Percentiles rank a stretch among this genome's conserved stretches.
Conservation (phyloP, 257 asterid species). For the Solanum arcanum region DNA sequence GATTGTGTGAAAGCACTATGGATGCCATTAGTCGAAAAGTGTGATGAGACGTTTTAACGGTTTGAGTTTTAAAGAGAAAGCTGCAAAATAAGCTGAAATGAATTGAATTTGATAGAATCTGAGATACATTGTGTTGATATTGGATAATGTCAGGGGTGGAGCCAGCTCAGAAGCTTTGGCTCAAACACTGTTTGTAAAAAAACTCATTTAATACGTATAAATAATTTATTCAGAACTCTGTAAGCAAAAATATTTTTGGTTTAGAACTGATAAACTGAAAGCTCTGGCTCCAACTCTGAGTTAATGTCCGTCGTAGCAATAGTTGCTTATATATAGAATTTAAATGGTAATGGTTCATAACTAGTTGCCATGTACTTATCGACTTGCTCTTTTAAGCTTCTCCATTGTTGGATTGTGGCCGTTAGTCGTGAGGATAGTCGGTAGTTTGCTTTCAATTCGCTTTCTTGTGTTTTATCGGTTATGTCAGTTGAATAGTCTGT, state of each 20-base stretch:
- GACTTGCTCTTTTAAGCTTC: background rate
- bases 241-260: background rate
- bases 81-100: background rate
- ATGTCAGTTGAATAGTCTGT: background rate
- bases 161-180: background rate
- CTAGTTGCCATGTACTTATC: background rate
- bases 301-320: background rate
- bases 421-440: background rate
- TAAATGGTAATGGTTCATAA: background rate
- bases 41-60: background rate
- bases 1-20: background rate
- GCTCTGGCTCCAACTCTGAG: background rate
- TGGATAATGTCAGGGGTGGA: background rate
- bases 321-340: background rate
- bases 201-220: background rate
- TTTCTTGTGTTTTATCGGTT: background rate
- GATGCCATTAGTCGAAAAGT: background rate
- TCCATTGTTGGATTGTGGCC: background rate
- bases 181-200: background rate
- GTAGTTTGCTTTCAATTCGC: background rate
- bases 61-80: background rate
- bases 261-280: background rate
- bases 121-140: background rate
- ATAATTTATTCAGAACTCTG: background rate
- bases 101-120: background rate